Percentiles rank a stretch among this genome's conserved stretches.
phyloP scores from a whole-genome alignment of 2,329 filamentous ascomycete genomes.

The Beauveria asiatica region DNA sequence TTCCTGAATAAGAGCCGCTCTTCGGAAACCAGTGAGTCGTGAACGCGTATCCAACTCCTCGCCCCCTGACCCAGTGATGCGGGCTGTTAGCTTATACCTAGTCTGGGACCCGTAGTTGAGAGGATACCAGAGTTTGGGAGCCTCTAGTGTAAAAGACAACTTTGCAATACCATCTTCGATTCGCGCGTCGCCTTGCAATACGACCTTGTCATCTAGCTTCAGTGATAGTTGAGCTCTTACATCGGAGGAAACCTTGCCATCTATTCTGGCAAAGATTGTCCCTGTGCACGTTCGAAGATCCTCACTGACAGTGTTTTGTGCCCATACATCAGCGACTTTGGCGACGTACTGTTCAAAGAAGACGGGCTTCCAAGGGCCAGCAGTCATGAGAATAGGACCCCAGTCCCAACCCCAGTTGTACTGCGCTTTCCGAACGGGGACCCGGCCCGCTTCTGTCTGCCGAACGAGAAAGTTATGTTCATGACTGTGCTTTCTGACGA shows the following conservation, averaged over 20 bases:
- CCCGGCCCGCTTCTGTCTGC: constrained; percentile 14
- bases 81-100: constrained; percentile 56
- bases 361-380: constrained; percentile 59
- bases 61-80: constrained; percentile 30
- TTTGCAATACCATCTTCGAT: neutral
- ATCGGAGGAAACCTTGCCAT: constrained; percentile 21
- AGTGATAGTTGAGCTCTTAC: constrained; percentile 21
- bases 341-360: constrained; percentile 54
- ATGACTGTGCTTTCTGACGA: constrained; percentile 41
- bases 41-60: constrained; percentile 39
- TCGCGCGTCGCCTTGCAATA: constrained; percentile 13
- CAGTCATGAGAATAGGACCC: constrained; percentile 55
- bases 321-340: constrained; percentile 50
- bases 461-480: constrained; percentile 32
- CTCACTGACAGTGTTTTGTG: constrained; percentile 25
- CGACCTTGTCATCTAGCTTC: constrained; percentile 13
- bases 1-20: constrained; percentile 46
- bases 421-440: constrained; percentile 54
- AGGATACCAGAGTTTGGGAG: constrained; percentile 63
- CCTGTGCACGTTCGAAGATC: constrained; percentile 31
- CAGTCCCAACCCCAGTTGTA: constrained; percentile 68
- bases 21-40: constrained; percentile 58
- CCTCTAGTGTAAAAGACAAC: constrained; percentile 14
- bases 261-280: constrained; percentile 28
- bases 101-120: constrained; percentile 62